A percentile compares a stretch with the other conserved stretches of the same genome.
These are phyloP conservation scores for Geotrichum cucujoidarum DNA, from an alignment of 1,139 yeast species.

Conservation along the genomic window DNA sequence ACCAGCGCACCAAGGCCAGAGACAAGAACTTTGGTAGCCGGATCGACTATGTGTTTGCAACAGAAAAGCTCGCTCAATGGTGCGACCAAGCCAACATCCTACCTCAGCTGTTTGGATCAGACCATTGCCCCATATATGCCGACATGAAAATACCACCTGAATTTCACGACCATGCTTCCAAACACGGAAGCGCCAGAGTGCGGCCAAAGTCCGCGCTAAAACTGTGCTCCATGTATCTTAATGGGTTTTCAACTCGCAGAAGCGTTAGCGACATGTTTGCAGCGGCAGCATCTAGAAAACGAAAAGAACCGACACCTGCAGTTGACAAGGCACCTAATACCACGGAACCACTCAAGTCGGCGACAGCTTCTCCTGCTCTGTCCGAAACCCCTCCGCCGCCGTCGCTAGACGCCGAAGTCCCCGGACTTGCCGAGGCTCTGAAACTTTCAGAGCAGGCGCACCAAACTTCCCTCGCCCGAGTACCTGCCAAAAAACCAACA, in stretches of 20 bases:
- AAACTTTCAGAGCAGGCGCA: too few species aligned
- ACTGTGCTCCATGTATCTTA: slow-evolving; percentile 19
- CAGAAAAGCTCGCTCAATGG: slow-evolving; percentile 37
- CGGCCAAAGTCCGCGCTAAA: slow-evolving; percentile 15
- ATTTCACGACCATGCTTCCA: background rate
- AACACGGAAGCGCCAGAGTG: background rate
- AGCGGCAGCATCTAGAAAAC: too few species aligned
- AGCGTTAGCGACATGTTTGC: slow-evolving; percentile 11
- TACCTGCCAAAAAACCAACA: too few species aligned
- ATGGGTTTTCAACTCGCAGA: slow-evolving; percentile 20
- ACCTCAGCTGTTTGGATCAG: slow-evolving; percentile 75
- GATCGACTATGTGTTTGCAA: slow-evolving; percentile 66
- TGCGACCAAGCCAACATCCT: slow-evolving; percentile 56
- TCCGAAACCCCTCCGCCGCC: too few species aligned
- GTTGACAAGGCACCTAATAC: background rate
- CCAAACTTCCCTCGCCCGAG: too few species aligned
- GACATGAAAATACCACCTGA: slow-evolving; percentile 43
- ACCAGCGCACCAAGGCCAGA: slow-evolving; percentile 69
- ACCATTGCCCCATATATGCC: slow-evolving; percentile 86
- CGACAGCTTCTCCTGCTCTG: too few species aligned
- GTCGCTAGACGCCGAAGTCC: too few species aligned
- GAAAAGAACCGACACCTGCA: background rate
- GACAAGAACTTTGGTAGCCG: slow-evolving; percentile 68
- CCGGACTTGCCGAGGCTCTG: too few species aligned
- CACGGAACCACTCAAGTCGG: too few species aligned